phyloP scores from a whole-genome alignment of 2,329 filamentous ascomycete genomes.

The Fusarium buharicum region DNA sequence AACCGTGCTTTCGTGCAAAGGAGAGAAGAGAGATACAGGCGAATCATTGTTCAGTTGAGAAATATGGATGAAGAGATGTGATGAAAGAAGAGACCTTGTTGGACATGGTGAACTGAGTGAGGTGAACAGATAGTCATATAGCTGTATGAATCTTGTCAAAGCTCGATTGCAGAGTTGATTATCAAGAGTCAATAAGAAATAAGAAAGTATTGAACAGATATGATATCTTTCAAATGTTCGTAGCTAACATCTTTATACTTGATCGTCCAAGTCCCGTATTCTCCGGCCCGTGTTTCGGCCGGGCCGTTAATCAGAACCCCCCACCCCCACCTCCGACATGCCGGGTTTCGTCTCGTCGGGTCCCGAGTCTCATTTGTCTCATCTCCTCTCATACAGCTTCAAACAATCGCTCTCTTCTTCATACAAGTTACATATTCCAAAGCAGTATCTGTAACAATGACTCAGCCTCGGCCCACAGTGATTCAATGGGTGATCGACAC shows the following conservation, averaged over 20 bases:
- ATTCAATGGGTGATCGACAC: slow-evolving; percentile 73
- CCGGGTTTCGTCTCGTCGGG: slow-evolving; percentile 32
- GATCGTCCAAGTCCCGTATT: neutral
- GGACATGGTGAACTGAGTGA: slow-evolving; percentile 21
- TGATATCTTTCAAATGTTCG: no score
- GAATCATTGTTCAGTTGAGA: no score
- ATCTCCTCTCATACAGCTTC: slow-evolving; percentile 4
- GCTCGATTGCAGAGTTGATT: slow-evolving; percentile 35
- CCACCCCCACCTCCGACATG: slow-evolving; percentile 32
- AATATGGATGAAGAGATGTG: no score
- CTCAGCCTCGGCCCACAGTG: slow-evolving; percentile 50
- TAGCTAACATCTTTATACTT: slow-evolving; percentile 7
- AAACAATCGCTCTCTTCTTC: slow-evolving; percentile 6
- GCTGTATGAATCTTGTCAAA: slow-evolving; percentile 15
- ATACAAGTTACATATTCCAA: no score
- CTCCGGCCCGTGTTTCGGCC: slow-evolving; percentile 35
- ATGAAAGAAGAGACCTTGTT: slow-evolving; percentile 1
- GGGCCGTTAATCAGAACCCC: neutral
- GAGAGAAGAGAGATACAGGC: no score
- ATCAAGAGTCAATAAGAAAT: neutral
- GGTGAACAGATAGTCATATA: no score
- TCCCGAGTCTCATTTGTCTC: slow-evolving; percentile 39
- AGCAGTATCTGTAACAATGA: slow-evolving; percentile 18
- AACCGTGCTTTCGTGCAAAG: no score
- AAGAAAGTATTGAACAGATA: neutral